Percentiles rank a stretch among this genome's conserved stretches.
Evolutionary conservation across 192 early-diverging fungal species (phyloP).

Genomic region (Obelidium mucronatum): DNA sequence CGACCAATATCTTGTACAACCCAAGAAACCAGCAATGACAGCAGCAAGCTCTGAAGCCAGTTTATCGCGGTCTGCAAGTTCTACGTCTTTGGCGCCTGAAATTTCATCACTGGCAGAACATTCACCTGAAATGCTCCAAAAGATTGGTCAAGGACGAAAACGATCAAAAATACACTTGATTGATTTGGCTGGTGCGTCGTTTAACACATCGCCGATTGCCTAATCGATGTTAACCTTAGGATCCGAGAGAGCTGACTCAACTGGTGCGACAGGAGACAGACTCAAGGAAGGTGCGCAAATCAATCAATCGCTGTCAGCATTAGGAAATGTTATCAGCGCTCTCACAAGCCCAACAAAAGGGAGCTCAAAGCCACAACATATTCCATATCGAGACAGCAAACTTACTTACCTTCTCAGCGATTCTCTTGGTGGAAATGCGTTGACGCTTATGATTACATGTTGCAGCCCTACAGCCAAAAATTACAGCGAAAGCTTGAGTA

Average conservation of each 20-base stretch:
- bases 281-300: conserved; percentile 85
- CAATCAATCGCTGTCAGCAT: conserved; percentile 79
- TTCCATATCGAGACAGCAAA: conserved; percentile 60
- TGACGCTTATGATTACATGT: conserved; percentile 52
- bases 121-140: conserved; percentile 54
- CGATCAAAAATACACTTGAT: conserved; percentile 72
- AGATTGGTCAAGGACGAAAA: conserved; percentile 30
- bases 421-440: conserved; percentile 58
- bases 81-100: conserved; percentile 26
- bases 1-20: conserved; percentile 55
- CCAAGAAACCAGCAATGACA: not conserved
- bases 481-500: conserved; percentile 27
- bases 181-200: conserved; percentile 75
- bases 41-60: not conserved
- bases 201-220: not conserved
- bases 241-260: conserved; percentile 87
- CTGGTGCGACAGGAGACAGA: conserved; percentile 83
- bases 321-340: conserved; percentile 87
- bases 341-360: conserved; percentile 52
- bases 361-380: conserved; percentile 34
- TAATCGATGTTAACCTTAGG: conserved; percentile 71
- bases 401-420: conserved; percentile 61
- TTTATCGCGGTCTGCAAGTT: conserved; percentile 24
- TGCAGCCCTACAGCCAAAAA: conserved; percentile 17
- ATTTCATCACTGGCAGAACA: conserved; percentile 50